phyloP scores from a whole-genome alignment of 2,329 filamentous ascomycete species.

The Emmonsiellopsis sp. region DNA sequence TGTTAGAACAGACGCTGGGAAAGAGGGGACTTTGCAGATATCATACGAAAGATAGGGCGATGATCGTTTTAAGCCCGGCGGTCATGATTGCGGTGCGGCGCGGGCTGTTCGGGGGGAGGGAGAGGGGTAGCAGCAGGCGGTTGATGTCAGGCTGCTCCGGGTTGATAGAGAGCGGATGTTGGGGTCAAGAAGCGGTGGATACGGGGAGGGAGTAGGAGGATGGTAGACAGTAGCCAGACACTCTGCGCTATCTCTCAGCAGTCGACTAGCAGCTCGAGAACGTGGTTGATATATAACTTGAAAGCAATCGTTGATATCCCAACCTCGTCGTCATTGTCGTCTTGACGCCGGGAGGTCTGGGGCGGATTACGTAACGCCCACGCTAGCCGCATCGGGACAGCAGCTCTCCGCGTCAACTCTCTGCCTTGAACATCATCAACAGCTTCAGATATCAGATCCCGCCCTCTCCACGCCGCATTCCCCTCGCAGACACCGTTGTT shows the following conservation, averaged over 20 bases:
- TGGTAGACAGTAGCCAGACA: neutral
- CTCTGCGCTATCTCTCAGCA: too few relatives aligned
- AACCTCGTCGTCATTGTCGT: too few relatives aligned
- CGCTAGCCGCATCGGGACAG: conserved; percentile 12
- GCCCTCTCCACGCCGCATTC: too few relatives aligned
- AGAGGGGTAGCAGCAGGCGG: conserved; percentile 5
- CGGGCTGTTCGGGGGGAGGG: conserved; percentile 13
- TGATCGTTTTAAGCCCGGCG: conserved; percentile 97
- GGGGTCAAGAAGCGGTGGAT: neutral
- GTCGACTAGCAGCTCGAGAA: too few relatives aligned
- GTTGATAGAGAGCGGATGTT: neutral
- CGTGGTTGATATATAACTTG: too few relatives aligned
- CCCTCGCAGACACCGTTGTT: neutral
- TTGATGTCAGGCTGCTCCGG: neutral
- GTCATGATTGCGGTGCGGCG: conserved; percentile 41
- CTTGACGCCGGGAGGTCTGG: neutral
- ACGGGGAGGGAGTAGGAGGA: neutral
- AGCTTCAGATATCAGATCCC: neutral
- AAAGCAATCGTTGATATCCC: too few relatives aligned
- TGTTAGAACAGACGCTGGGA: neutral
- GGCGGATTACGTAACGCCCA: conserved; percentile 1
- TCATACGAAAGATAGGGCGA: conserved; percentile 88
- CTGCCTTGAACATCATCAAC: conserved; percentile 8
- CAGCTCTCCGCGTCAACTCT: conserved; percentile 14
- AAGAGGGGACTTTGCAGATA: neutral